Base-by-base conservation (phyloP, 768 basidiomycete genomes). In the Nevesoporus exiguus region DNA sequence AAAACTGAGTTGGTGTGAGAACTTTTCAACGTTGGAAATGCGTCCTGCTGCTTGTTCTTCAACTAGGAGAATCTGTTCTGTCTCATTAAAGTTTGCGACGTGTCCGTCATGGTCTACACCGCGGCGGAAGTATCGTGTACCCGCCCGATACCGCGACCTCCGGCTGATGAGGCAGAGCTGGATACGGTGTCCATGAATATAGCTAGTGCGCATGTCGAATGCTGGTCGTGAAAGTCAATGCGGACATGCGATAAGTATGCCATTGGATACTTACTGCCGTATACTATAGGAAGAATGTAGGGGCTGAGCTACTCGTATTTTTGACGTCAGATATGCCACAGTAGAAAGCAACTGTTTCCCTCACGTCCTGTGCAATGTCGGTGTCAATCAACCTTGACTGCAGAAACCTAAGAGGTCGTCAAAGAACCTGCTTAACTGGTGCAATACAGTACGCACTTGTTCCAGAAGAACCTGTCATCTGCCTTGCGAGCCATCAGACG, bases 381-480 rank as follows among this genome's bases (percentile, higher is more conserved):
- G 69, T 77, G 36, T 76, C 83, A 52, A 88, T 86, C 56, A 93
- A 73, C 59, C 80, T 78, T 14, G 77, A 72, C 56, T 86, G 84
- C 54, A 88, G 65, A 61, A 79, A 80, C 65, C 77, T 79, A 60
- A 34, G 30, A 27, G 40, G 44, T 5, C 11, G 50, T 56, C 47
- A 58, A 60, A 48, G n/a, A 29, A 25, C 24, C 27, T 39, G 30
- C 47, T 46, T 46, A 19, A 56, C 15, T 22, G 17, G 53, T 15
- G 14, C 24, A 24, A 46, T 5, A 24, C 46, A 58, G 21, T 22
- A 24, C 47, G 17, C 6, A 66, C 82, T 84, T 90, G 72, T 99
- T 99, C 96, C 96, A 99, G 73, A 98, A 98, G 74, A 99, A 99
- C 58, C 95, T 81, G 65, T 97, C 93, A 60, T 99, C 97, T 36